Conservation (phyloP, 176 grass and related monocot species). For the Lolium perenne region DNA sequence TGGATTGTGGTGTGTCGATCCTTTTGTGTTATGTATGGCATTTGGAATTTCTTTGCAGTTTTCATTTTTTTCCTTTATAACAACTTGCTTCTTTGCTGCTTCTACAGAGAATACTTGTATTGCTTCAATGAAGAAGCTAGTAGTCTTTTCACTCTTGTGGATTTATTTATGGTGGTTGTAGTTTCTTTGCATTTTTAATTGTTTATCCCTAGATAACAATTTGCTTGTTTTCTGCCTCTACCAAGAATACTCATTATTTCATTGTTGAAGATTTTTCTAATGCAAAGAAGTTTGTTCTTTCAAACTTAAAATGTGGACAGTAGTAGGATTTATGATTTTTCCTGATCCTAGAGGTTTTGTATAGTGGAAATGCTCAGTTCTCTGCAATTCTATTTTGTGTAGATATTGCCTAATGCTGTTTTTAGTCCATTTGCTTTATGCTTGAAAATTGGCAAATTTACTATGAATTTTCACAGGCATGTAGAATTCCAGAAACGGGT, state of each 20-base stretch:
- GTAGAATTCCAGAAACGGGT: not conserved
- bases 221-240: not conserved
- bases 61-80: not conserved
- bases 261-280: not conserved
- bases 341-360: not conserved
- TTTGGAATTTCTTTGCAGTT: constrained; percentile 14
- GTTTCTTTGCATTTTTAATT: not conserved
- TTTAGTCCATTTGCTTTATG: not conserved
- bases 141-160: not conserved
- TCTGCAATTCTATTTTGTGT: not conserved
- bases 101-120: not conserved
- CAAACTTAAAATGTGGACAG: not conserved
- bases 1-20: not conserved
- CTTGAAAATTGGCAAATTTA: not conserved
- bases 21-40: not conserved
- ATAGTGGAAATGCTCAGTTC: not conserved
- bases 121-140: not conserved
- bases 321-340: not conserved
- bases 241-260: not conserved
- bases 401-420: not conserved
- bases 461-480: not conserved
- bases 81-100: not conserved
- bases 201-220: not conserved
- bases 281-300: not conserved
- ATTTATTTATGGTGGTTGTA: constrained; percentile 19